Conservation (phyloP, 2,329 filamentous ascomycete genomes). For the Diaporthe sp. region DNA sequence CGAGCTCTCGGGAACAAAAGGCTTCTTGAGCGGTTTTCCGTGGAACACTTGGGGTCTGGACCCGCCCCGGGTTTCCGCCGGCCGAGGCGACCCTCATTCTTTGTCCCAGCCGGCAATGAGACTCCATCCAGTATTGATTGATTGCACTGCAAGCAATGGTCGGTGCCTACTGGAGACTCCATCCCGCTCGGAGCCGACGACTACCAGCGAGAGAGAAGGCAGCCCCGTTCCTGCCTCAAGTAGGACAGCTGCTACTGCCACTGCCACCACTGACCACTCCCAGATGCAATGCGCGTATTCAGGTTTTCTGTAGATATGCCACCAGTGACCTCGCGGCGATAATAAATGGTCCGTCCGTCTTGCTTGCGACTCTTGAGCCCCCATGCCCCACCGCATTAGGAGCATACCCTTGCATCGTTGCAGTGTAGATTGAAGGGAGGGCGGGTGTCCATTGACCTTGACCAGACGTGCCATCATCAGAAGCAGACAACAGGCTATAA, state of each 20-base stretch:
- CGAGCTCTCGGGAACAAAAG: constrained; percentile 12
- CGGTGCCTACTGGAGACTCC: background rate
- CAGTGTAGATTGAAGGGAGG: constrained; percentile 24
- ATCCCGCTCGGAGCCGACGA: constrained; percentile 22
- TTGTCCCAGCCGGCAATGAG: constrained; percentile 7
- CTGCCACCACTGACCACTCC: background rate
- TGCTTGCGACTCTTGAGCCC: background rate
- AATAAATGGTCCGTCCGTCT: background rate
- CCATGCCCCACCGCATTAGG: background rate
- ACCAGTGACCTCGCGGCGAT: background rate
- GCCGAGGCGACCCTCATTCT: constrained; percentile 1
- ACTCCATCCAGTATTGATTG: background rate
- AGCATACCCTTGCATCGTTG: background rate
- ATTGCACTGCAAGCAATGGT: background rate
- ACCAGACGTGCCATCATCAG: constrained; percentile 20
- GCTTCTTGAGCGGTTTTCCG: background rate
- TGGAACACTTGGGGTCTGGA: constrained; percentile 11
- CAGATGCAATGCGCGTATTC: background rate
- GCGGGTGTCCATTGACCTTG: constrained; percentile 23
- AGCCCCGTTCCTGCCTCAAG: background rate
- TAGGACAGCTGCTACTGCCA: background rate
- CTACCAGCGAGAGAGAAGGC: background rate
- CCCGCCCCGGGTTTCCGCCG: constrained; percentile 15
- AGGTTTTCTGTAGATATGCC: too few species aligned
- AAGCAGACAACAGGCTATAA: constrained; percentile 15